These are phyloP conservation scores for Anthostomella pinea DNA, from an alignment of 2,329 filamentous ascomycete genomes.

Conservation along the genomic window DNA sequence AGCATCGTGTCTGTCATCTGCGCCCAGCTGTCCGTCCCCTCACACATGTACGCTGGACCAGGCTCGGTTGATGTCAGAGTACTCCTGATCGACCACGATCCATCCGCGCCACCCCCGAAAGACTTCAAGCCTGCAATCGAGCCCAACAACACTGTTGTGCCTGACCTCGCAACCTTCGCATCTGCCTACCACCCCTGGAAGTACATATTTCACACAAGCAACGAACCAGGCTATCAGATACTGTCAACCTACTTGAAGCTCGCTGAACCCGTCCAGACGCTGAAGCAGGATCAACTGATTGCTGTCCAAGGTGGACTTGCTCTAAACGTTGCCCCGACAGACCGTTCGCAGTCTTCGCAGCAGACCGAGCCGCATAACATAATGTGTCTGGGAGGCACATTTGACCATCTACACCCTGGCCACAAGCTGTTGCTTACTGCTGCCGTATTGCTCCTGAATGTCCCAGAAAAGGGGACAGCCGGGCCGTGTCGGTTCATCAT, in stretches of 20 bases:
- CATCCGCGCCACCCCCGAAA: conserved; percentile 28
- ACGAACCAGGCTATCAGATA: conserved; percentile 60
- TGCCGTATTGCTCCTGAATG: conserved; percentile 67
- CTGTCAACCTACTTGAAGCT: conserved; percentile 47
- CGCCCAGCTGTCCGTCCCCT: conserved; percentile 58
- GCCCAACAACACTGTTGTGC: conserved; percentile 44
- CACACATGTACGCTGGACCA: conserved; percentile 54
- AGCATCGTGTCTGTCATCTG: conserved; percentile 72
- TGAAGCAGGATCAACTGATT: conserved; percentile 50
- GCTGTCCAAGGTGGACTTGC: conserved; percentile 52
- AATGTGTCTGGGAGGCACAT: conserved; percentile 87
- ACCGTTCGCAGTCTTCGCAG: conserved; percentile 13
- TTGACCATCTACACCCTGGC: conserved; percentile 91
- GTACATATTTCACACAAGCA: conserved; percentile 62
- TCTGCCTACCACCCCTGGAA: conserved; percentile 59
- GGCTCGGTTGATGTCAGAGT: conserved; percentile 75
- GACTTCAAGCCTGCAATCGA: conserved; percentile 38
- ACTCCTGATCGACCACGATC: conserved; percentile 65
- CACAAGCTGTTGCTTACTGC: conserved; percentile 97
- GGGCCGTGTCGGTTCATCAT: conserved; percentile 63
- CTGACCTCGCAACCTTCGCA: conserved; percentile 52
- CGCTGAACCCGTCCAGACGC: conserved; percentile 43
- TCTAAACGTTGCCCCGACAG: conserved; percentile 33
- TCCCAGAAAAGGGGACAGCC: conserved; percentile 38
- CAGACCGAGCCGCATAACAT: conserved; percentile 47